phyloP scores from a whole-genome alignment of 768 basidiomycete genomes.

The Omphalotus guepiniiformis region DNA sequence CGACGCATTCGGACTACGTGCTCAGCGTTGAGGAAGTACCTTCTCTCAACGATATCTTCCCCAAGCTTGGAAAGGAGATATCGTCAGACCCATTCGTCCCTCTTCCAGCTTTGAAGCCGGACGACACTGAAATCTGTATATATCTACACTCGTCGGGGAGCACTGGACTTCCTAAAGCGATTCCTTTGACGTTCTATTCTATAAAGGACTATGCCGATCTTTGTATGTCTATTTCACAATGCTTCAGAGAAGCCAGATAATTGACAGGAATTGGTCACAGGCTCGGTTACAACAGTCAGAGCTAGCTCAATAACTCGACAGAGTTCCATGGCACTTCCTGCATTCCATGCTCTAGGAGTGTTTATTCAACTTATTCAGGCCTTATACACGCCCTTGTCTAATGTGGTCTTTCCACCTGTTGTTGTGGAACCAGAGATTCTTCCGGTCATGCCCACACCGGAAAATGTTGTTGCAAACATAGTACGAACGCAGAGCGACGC shows the following conservation, averaged over 20 bases:
- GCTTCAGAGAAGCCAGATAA: no score
- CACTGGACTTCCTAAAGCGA: slow-evolving; percentile 19
- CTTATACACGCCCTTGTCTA: neutral
- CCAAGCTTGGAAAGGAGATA: slow-evolving; percentile 33
- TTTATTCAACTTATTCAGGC: neutral
- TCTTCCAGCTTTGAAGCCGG: slow-evolving; percentile 17
- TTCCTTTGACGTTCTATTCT: no score
- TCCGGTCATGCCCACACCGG: slow-evolving; percentile 26
- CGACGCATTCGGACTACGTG: slow-evolving; percentile 15
- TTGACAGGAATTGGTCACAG: no score
- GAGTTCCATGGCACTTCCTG: no score
- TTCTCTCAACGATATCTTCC: slow-evolving; percentile 29
- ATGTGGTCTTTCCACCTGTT: neutral
- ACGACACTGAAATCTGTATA: slow-evolving; percentile 6
- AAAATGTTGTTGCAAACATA: slow-evolving; percentile 23
- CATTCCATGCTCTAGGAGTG: slow-evolving; percentile 2
- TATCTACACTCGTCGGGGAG: slow-evolving; percentile 30
- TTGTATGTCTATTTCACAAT: no score
- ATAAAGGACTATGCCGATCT: no score
- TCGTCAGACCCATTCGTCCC: slow-evolving; percentile 23
- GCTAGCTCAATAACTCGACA: no score
- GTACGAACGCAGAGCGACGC: slow-evolving; percentile 9
- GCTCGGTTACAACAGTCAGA: no score
- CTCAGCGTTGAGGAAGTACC: slow-evolving; percentile 31
- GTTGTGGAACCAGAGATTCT: slow-evolving; percentile 3